phyloP scores from a whole-genome alignment of 176 grass and related monocot species.

The Ensete glaucum region DNA sequence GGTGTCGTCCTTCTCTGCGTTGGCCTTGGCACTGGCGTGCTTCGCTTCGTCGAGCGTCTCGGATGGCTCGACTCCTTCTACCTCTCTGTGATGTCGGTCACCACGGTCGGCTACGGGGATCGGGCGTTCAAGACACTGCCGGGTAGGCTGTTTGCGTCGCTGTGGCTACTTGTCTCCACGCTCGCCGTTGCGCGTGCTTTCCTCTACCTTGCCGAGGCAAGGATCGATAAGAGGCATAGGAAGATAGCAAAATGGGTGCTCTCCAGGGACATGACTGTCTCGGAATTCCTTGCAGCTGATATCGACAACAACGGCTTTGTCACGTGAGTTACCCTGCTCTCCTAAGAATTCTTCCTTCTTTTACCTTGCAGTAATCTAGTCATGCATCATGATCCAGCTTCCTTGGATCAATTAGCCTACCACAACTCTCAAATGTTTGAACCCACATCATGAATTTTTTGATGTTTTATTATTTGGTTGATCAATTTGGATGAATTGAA shows the following conservation, averaged over 20 bases:
- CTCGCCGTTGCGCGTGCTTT: conserved; percentile 74
- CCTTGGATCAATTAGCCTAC: neutral
- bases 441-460: neutral
- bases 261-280: conserved; percentile 72
- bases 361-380: neutral
- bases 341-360: conserved; percentile 10
- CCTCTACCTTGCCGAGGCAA: conserved; percentile 84
- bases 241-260: conserved; percentile 82
- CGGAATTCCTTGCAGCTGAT: conserved; percentile 80
- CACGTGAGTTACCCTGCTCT: conserved; percentile 49
- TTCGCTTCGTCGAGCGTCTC: conserved; percentile 57
- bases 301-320: conserved; percentile 90
- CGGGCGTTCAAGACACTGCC: conserved; percentile 50
- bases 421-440: neutral
- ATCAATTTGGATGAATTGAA: neutral
- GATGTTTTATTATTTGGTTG: neutral
- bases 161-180: conserved; percentile 86
- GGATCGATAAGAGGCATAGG: conserved; percentile 86
- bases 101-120: conserved; percentile 86
- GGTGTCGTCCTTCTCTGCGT: conserved; percentile 57
- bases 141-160: conserved; percentile 64
- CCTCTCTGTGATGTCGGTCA: conserved; percentile 88
- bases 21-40: conserved; percentile 51
- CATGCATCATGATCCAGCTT: conserved; percentile 2
- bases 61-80: conserved; percentile 68